A percentile compares a stretch with the other conserved stretches of the same genome.
These are phyloP conservation scores for Candida gigantensis DNA, from an alignment of 1,139 yeast species.

Conservation along the genomic window DNA sequence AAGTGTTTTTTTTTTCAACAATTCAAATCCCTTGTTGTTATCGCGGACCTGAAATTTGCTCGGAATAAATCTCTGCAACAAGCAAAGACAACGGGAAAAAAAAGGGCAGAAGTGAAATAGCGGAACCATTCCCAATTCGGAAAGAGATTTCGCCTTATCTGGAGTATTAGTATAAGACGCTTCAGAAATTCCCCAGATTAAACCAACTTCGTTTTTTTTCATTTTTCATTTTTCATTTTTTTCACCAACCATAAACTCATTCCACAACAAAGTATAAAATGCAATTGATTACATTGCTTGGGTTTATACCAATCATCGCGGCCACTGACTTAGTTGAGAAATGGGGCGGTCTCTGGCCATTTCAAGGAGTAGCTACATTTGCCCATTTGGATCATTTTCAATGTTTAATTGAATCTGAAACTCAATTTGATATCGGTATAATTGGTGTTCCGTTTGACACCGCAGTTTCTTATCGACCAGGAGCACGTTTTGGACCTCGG, in stretches of 20 bases:
- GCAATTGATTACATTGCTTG: constrained; percentile 2
- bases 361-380: constrained; percentile 69
- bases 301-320: not conserved
- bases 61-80: no score
- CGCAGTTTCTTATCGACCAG: constrained; percentile 71
- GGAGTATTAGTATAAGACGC: no score
- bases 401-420: constrained; percentile 53
- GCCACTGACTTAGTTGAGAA: constrained; percentile 44
- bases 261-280: not conserved
- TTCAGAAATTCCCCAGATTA: no score
- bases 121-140: constrained; percentile 9
- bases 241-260: not conserved
- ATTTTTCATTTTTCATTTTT: no score
- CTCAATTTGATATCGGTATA: constrained; percentile 61
- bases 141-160: constrained; percentile 10
- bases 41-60: not conserved
- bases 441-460: constrained; percentile 82
- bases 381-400: constrained; percentile 65
- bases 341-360: constrained; percentile 71
- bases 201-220: no score
- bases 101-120: no score
- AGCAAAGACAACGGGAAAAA: no score
- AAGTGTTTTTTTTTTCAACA: no score
- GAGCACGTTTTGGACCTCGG: constrained; percentile 80
- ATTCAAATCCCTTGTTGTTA: not conserved